A percentile compares a stretch with the other conserved stretches of the same genome.
Conservation (phyloP, 1,139 yeast genomes). For the Pneumocystis carinii region DNA sequence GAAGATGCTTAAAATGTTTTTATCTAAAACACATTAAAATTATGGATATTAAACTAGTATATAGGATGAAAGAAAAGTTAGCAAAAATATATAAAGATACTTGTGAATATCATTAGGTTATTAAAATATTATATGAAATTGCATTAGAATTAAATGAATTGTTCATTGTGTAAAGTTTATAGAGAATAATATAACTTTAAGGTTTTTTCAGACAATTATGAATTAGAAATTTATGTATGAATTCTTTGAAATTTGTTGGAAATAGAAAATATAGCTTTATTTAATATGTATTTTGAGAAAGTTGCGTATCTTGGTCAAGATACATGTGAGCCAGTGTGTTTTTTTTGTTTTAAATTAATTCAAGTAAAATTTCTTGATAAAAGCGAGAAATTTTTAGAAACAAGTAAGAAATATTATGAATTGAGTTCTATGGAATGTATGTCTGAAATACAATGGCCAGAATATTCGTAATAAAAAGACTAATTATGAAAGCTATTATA, state of each 20-base stretch:
- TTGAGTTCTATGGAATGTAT: no score
- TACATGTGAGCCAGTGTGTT: not conserved
- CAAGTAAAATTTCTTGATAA: no score
- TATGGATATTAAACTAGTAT: not conserved
- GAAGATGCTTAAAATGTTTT: not conserved
- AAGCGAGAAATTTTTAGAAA: not conserved
- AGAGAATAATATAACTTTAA: not conserved
- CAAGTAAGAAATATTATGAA: not conserved
- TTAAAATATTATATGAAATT: not conserved
- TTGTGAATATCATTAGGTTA: not conserved
- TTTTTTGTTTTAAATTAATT: no score
- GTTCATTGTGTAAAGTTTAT: not conserved
- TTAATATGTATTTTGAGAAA: not conserved
- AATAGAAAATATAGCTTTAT: not conserved
- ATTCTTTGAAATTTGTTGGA: not conserved
- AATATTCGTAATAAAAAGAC: not conserved
- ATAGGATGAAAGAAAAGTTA: not conserved
- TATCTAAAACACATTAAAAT: not conserved
- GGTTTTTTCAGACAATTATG: not conserved
- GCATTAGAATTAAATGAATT: not conserved
- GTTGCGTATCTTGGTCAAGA: not conserved
- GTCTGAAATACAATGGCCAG: not conserved
- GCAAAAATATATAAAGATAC: not conserved
- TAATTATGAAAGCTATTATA: not conserved
- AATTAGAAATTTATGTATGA: not conserved